phyloP scores from a whole-genome alignment of 352 stramenopile species.

The Nothophytophthora sp. region DNA sequence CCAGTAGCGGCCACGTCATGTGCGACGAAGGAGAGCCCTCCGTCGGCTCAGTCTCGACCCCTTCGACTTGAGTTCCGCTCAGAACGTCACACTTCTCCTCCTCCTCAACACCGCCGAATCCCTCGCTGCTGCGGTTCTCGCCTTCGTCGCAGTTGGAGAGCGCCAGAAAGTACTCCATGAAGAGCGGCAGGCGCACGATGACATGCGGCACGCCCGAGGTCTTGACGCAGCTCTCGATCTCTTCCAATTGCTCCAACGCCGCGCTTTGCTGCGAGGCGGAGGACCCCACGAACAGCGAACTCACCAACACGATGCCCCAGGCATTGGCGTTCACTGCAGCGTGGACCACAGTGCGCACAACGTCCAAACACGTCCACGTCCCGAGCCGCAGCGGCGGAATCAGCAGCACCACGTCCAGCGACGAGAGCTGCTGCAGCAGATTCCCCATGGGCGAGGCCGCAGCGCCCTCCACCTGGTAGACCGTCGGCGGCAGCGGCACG shows the following conservation, averaged over 20 bases:
- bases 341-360: conserved; percentile 54
- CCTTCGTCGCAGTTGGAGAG: conserved; percentile 31
- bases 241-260: conserved; percentile 54
- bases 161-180: conserved; percentile 82
- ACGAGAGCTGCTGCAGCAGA: conserved; percentile 60
- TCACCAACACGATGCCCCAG: conserved; percentile 77
- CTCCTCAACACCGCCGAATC: conserved; percentile 17
- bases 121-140: no score
- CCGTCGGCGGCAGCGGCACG: conserved; percentile 16
- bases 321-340: conserved; percentile 48
- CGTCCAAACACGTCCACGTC: conserved; percentile 47
- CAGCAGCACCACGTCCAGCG: conserved; percentile 68
- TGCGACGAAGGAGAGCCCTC: conserved; percentile 15
- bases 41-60: conserved; percentile 4
- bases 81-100: conserved; percentile 28
- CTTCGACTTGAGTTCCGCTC: conserved; percentile 9
- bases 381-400: conserved; percentile 67
- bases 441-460: conserved; percentile 49
- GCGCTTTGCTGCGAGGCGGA: conserved; percentile 25
- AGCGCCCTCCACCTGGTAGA: conserved; percentile 43
- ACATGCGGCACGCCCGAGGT: conserved; percentile 53
- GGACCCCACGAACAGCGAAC: conserved; percentile 58
- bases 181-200: conserved; percentile 68
- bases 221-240: conserved; percentile 68
- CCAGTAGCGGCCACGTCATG: conserved; percentile 46